phyloP scores from a whole-genome alignment of 495 filamentous ascomycete species.

The Aspergillus steynii region DNA sequence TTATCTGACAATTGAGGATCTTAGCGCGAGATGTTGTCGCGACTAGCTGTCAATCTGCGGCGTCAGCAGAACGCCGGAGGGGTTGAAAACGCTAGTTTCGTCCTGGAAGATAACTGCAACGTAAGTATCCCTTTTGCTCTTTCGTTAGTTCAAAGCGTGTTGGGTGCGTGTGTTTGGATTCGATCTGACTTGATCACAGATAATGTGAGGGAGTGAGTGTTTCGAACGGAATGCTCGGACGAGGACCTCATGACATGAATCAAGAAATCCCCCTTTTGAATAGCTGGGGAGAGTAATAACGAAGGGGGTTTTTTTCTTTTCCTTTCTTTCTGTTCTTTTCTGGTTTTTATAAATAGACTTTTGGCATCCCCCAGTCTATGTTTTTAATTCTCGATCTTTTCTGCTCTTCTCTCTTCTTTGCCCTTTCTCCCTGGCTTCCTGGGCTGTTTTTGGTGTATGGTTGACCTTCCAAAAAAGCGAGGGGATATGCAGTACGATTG shows the following conservation, averaged over 20 bases:
- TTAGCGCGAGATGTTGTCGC: slow-evolving; percentile 61
- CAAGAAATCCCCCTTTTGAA: background rate
- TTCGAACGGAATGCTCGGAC: background rate
- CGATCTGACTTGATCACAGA: background rate
- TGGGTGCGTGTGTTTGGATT: background rate
- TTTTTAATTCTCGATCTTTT: background rate
- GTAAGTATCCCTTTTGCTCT: slow-evolving; percentile 16
- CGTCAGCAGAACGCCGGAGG: slow-evolving; percentile 31
- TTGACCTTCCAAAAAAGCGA: background rate
- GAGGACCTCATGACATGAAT: background rate
- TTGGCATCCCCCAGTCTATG: background rate
- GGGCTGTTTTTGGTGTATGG: background rate
- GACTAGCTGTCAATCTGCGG: slow-evolving; percentile 49
- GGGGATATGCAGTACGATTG: background rate
- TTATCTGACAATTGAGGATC: slow-evolving; percentile 15
- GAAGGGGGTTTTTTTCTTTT: background rate
- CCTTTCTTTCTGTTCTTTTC: background rate
- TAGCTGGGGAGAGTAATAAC: background rate
- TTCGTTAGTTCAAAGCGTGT: background rate
- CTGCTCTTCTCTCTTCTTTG: background rate
- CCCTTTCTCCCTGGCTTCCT: background rate
- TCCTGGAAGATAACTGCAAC: slow-evolving; percentile 33
- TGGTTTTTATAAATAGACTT: background rate
- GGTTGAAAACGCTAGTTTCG: slow-evolving; percentile 23
- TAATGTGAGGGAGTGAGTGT: background rate